Evolutionary conservation across 495 filamentous ascomycete species (phyloP).

Genomic region (Daldinia bambusicola): DNA sequence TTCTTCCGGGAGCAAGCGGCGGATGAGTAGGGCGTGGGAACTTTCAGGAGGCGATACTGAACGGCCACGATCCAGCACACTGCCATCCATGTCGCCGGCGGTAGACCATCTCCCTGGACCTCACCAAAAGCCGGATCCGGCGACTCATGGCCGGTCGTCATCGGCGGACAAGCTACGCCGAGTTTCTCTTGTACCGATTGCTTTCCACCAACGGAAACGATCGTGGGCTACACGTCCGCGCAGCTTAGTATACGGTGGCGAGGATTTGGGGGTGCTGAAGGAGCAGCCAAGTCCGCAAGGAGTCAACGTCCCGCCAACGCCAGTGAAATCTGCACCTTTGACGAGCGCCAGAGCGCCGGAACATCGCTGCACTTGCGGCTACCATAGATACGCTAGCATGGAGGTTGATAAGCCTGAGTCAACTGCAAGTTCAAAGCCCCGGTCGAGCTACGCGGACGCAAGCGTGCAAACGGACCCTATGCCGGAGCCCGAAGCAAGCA

Average conservation of each 20-base stretch:
- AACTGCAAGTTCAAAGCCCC: neutral
- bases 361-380: conserved; percentile 17
- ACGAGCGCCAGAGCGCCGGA: neutral
- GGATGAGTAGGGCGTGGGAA: conserved; percentile 34
- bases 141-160: conserved; percentile 36
- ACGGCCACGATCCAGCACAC: conserved; percentile 43
- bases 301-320: neutral
- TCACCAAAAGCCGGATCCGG: conserved; percentile 26
- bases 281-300: conserved; percentile 43
- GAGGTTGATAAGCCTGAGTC: neutral
- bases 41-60: conserved; percentile 29
- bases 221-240: conserved; percentile 43
- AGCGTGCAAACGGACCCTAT: conserved; percentile 41
- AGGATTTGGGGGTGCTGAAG: conserved; percentile 40
- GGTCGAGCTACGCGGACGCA: conserved; percentile 36
- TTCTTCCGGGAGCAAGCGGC: conserved; percentile 12
- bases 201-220: conserved; percentile 33
- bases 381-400: conserved; percentile 4
- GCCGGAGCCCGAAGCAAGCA: conserved; percentile 7
- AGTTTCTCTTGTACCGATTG: conserved; percentile 39
- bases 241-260: conserved; percentile 35
- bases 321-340: conserved; percentile 9
- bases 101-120: conserved; percentile 29
- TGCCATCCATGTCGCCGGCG: conserved; percentile 38
- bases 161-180: conserved; percentile 41